These are phyloP conservation scores for Epichloe glyceriae DNA, from an alignment of 2,329 filamentous ascomycete genomes.

Conservation along the genomic window DNA sequence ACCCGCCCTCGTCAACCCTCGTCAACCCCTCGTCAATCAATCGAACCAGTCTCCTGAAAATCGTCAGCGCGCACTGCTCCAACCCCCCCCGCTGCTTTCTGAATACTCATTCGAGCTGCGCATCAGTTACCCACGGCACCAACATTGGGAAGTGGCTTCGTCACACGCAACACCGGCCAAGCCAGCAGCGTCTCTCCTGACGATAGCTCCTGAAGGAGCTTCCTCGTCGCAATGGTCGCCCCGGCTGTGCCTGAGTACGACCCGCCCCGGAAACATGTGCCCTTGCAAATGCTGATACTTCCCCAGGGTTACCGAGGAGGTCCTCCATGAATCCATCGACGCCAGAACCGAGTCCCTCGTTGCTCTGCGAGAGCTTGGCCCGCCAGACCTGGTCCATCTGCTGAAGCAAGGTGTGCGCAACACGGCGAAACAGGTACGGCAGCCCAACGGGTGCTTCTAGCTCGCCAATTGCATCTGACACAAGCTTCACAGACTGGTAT, in stretches of 20 bases:
- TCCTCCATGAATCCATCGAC: conserved; percentile 82
- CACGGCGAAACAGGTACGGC: conserved; percentile 40
- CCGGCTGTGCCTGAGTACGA: conserved; percentile 64
- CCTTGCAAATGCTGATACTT: conserved; percentile 11
- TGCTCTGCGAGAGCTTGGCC: conserved; percentile 80
- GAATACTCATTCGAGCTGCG: background rate
- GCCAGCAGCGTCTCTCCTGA: background rate
- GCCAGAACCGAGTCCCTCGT: conserved; percentile 81
- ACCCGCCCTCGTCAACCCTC: background rate
- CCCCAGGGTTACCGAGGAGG: conserved; percentile 78
- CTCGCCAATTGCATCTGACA: conserved; percentile 9
- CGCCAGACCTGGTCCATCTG: conserved; percentile 89
- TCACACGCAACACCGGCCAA: background rate
- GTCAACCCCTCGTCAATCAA: background rate
- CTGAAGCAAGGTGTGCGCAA: conserved; percentile 58
- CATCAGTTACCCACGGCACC: background rate
- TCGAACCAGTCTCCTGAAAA: background rate
- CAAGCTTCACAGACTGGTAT: conserved; percentile 55
- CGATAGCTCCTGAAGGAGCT: conserved; percentile 5
- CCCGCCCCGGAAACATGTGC: background rate
- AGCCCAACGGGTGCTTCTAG: background rate
- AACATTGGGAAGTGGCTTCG: background rate
- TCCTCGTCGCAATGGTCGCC: conserved; percentile 47
- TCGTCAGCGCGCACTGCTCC: background rate
- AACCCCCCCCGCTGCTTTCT: background rate